Conservation (phyloP, 768 basidiomycete genomes). For the Podaxis carcinomalis region DNA sequence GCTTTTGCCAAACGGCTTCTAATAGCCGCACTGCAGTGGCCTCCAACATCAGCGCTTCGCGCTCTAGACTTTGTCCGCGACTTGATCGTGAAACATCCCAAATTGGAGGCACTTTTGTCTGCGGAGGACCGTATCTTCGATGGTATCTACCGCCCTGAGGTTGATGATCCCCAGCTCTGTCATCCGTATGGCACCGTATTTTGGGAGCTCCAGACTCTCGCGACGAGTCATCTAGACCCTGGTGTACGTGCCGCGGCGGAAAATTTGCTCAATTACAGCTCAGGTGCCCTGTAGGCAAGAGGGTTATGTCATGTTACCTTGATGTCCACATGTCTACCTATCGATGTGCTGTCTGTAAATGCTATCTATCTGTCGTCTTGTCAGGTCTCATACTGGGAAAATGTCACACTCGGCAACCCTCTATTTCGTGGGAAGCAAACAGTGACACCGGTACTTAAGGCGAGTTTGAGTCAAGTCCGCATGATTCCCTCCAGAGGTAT, state of each 20-base stretch:
- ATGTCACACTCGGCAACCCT: neutral
- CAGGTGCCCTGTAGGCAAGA: constrained; percentile 23
- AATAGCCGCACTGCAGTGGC: constrained; percentile 76
- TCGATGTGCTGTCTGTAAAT: neutral
- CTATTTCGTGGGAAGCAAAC: neutral
- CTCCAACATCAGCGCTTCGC: constrained; percentile 58
- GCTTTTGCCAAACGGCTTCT: constrained; percentile 95
- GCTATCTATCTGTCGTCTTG: neutral
- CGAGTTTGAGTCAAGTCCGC: neutral
- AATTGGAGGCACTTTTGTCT: constrained; percentile 78
- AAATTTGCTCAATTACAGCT: constrained; percentile 45
- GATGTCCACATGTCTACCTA: neutral
- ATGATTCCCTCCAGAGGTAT: neutral
- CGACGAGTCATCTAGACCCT: constrained; percentile 58
- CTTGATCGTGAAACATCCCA: constrained; percentile 72
- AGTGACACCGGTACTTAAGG: neutral
- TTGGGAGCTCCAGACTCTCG: constrained; percentile 76
- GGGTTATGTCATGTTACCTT: constrained; percentile 11
- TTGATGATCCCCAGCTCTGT: constrained; percentile 85
- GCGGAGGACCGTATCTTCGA: constrained; percentile 84
- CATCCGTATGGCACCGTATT: constrained; percentile 82
- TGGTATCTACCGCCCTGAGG: constrained; percentile 79
- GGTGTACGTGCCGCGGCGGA: constrained; percentile 64
- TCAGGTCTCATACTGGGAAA: neutral
- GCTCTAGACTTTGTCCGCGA: constrained; percentile 69